Evolutionary conservation across 2,329 filamentous ascomycete genomes (phyloP).

Genomic region (Allantophomopsis lycopodina): DNA sequence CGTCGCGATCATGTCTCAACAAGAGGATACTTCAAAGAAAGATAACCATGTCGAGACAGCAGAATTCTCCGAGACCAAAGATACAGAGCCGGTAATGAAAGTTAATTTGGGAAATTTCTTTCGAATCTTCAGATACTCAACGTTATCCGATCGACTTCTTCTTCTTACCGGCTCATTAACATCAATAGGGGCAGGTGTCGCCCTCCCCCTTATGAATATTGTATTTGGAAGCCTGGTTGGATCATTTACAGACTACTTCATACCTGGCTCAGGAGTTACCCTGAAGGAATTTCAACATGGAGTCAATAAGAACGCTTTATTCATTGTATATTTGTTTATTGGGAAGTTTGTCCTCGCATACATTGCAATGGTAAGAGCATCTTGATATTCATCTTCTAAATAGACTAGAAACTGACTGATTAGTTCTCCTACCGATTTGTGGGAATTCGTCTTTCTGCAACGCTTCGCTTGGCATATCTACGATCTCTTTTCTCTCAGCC

Average conservation of each 20-base stretch:
- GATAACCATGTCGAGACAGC: too few species aligned
- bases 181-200: constrained; percentile 36
- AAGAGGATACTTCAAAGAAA: too few species aligned
- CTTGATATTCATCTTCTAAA: constrained; percentile 18
- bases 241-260: constrained; percentile 29
- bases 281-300: constrained; percentile 24
- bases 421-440: constrained; percentile 47
- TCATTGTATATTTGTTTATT: constrained; percentile 59
- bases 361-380: constrained; percentile 31
- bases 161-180: constrained; percentile 24
- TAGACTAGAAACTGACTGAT: not conserved
- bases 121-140: too few species aligned
- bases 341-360: constrained; percentile 51
- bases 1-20: too few species aligned
- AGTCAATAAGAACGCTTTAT: constrained; percentile 39
- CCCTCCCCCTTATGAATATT: constrained; percentile 44
- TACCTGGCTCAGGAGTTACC: constrained; percentile 18
- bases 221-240: constrained; percentile 39
- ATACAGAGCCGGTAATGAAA: too few species aligned
- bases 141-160: too few species aligned
- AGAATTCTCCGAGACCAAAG: too few species aligned
- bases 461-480: constrained; percentile 50
- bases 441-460: constrained; percentile 46
- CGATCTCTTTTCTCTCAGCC: constrained; percentile 48
- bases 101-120: too few species aligned